Percentiles rank a stretch among this genome's conserved stretches.
phyloP scores from a whole-genome alignment of 148 eudicot genomes.

The Chenopodium formosanum region DNA sequence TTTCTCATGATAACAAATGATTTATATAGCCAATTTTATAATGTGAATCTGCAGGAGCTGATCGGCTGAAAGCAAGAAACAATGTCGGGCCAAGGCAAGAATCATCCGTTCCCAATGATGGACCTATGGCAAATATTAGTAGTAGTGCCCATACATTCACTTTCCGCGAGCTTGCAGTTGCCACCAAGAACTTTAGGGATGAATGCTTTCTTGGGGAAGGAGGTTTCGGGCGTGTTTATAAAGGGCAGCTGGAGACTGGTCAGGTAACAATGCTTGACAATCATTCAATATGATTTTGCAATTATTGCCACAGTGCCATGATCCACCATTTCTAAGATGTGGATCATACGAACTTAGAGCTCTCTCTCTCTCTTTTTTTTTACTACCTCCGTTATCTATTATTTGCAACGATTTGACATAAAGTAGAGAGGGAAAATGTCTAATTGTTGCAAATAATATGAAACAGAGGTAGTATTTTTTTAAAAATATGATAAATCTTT shows the following conservation, averaged over 20 bases:
- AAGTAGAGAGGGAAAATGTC: too few relatives aligned
- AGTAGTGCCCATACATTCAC: conserved; percentile 83
- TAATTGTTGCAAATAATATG: too few relatives aligned
- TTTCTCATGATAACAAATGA: neutral
- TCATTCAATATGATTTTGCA: neutral
- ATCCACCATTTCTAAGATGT: neutral
- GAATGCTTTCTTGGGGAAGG: conserved; percentile 94
- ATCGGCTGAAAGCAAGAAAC: conserved; percentile 57
- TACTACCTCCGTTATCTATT: too few relatives aligned
- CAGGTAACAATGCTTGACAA: conserved; percentile 44
- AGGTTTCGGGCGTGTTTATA: conserved; percentile 90
- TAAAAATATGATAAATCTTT: neutral
- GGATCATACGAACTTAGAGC: neutral
- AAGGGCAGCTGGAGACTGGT: conserved; percentile 63
- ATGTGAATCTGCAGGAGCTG: conserved; percentile 57
- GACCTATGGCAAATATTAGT: conserved; percentile 48
- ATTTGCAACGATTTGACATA: too few relatives aligned
- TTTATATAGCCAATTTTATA: neutral
- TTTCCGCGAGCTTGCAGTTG: conserved; percentile 81
- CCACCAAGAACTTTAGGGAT: conserved; percentile 71
- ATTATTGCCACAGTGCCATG: neutral
- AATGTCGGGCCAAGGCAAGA: conserved; percentile 52
- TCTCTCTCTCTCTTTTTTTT: too few relatives aligned
- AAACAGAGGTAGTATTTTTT: too few relatives aligned
- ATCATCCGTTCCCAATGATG: conserved; percentile 42